Conservation (phyloP, 306 rosid genomes). For the Quercus robur region DNA sequence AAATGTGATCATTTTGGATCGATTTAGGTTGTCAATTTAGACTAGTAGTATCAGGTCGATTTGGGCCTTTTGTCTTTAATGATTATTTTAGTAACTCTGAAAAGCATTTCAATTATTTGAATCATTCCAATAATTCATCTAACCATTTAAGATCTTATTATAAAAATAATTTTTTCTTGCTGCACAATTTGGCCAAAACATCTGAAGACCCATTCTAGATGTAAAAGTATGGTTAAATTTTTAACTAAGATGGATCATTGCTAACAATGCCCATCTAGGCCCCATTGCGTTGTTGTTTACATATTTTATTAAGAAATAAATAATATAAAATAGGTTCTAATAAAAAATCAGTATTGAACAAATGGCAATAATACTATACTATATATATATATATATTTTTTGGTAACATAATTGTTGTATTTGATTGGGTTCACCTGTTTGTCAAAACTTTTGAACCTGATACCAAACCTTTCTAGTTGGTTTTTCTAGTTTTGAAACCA, state of each 20-base stretch:
- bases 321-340: not conserved
- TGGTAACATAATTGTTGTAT: not conserved
- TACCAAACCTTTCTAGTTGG: not conserved
- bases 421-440: not conserved
- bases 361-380: too few species aligned
- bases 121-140: not conserved
- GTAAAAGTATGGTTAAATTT: not conserved
- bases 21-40: not conserved
- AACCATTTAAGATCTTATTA: not conserved
- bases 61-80: not conserved
- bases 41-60: not conserved
- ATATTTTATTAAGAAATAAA: not conserved
- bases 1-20: not conserved
- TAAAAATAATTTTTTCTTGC: not conserved
- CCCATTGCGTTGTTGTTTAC: not conserved
- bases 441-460: not conserved
- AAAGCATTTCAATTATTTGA: not conserved
- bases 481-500: not conserved
- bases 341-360: not conserved
- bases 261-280: not conserved
- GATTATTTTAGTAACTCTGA: not conserved
- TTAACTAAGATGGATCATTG: not conserved
- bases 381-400: too few species aligned
- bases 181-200: not conserved
- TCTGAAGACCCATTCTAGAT: not conserved